phyloP scores from a whole-genome alignment of 2,329 filamentous ascomycete species.

The Bretziella fagacearum region DNA sequence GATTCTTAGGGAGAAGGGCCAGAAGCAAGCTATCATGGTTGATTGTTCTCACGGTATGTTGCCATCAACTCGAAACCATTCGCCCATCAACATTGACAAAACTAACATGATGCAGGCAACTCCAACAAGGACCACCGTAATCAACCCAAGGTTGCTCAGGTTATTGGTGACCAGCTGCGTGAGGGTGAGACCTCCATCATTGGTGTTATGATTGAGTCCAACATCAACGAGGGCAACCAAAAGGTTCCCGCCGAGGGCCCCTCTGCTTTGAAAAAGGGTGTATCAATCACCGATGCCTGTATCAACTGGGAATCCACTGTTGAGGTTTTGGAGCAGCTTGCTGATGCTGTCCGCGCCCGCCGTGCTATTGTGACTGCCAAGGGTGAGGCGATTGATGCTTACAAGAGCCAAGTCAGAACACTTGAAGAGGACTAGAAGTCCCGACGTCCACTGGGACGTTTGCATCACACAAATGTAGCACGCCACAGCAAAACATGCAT shows the following conservation, averaged over 20 bases:
- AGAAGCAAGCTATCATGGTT: conserved; percentile 85
- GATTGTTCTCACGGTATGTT: conserved; percentile 84
- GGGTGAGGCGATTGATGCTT: conserved; percentile 19
- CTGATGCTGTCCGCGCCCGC: conserved; percentile 63
- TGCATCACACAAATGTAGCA: neutral
- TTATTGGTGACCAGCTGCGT: conserved; percentile 67
- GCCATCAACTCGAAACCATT: neutral
- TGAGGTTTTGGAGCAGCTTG: conserved; percentile 65
- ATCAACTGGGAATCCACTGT: conserved; percentile 85
- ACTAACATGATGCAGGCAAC: conserved; percentile 37
- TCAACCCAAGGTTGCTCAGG: conserved; percentile 80
- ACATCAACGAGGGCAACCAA: conserved; percentile 80
- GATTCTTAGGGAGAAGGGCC: conserved; percentile 62
- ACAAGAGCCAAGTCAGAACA: conserved; percentile 26
- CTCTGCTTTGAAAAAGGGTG: conserved; percentile 62
- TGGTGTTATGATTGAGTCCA: conserved; percentile 97
- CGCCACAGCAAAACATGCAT: neutral
- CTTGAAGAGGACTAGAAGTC: conserved; percentile 33
- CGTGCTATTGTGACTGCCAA: conserved; percentile 33
- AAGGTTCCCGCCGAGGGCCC: conserved; percentile 78
- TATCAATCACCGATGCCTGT: conserved; percentile 92
- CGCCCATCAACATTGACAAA: no score
- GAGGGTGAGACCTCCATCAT: conserved; percentile 78
- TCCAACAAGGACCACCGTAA: conserved; percentile 96
- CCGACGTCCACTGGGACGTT: neutral